Evolutionary conservation across 768 basidiomycete species (phyloP), one percentile per base, ranked within the genome.

Genomic region (Lanmaoa pseudosensibilis): DNA sequence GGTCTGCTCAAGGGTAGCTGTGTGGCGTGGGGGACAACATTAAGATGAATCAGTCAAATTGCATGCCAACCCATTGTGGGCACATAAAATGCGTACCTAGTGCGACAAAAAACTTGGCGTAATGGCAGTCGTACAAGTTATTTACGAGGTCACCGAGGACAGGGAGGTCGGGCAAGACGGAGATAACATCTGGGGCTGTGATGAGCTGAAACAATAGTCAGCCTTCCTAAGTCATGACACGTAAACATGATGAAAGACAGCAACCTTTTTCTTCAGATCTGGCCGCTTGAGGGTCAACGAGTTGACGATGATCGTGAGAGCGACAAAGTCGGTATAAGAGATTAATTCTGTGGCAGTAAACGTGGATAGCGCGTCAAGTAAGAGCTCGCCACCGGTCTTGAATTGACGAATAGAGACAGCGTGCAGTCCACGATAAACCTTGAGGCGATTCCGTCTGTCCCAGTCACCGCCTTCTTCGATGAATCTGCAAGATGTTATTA

Each of bases 401-500:
- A 98, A 98, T 65, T 95, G 87, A n/a, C 96, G 88, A 58, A 92
- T 88, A 32, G 92, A 89, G 33, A 95, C 75, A 43, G 88, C 77
- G 67, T 96, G 90, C 0, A 97, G 77, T 46, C 89, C 95, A 49
- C 85, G 84, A 77, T 98, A 99, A 40, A 98, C 96, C 74, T 99
- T 99, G 65, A 98, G 83, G 44, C 96, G 84, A 73, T 98, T 99
- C 38, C 94, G 84, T 52, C 96, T 80, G 71, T 99, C 96, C 96
- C 96, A 99, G 75, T 99, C 96, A 44, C 96, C 96, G 1, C 96
- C 96, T 70, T 93, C 83, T 64, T 98, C 94, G 52, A 97, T 90
- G 41, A 97, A 78, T 53, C 92, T 94, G 67, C 19, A 40, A 18
- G 18, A 41, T 21, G 16, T 37, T 34, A 43, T 46, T 8, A 36